These are phyloP conservation scores for Zanthoxylum bungeanum DNA, from an alignment of 345 rosid species.

Conservation along the genomic window DNA sequence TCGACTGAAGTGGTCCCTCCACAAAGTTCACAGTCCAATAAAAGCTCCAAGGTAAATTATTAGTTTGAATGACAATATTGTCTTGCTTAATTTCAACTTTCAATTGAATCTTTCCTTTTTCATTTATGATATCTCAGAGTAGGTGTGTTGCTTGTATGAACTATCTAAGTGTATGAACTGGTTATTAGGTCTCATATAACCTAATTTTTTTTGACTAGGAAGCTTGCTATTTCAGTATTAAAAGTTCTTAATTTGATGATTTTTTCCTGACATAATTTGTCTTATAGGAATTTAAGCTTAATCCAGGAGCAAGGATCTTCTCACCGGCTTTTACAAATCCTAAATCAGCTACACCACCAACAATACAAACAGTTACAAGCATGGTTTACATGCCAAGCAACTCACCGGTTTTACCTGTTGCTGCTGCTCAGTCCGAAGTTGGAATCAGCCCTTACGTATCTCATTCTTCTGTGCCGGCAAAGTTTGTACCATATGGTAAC, in stretches of 20 bases:
- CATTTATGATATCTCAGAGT: neutral
- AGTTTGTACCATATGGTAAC: conserved; percentile 54
- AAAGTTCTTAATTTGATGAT: conserved; percentile 1
- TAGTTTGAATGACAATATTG: neutral
- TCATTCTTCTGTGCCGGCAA: conserved; percentile 47
- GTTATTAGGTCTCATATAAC: neutral
- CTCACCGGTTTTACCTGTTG: conserved; percentile 45
- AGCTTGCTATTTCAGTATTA: neutral
- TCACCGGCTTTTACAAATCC: conserved; percentile 61
- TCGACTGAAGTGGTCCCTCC: conserved; percentile 41
- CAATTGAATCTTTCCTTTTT: neutral
- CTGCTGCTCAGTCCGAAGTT: conserved; percentile 52
- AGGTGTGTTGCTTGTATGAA: neutral
- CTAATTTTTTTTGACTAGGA: neutral
- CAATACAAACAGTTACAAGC: conserved; percentile 43
- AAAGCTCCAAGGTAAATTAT: conserved; percentile 53
- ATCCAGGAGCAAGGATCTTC: conserved; percentile 76
- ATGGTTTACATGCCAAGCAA: conserved; percentile 48
- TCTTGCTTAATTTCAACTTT: neutral
- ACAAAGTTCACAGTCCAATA: conserved; percentile 39
- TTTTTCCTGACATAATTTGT: neutral
- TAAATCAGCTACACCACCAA: conserved; percentile 42
- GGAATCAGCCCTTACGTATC: conserved; percentile 47
- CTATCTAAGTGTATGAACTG: neutral
- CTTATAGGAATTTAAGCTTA: conserved; percentile 80